Base-by-base conservation (phyloP, 2,329 filamentous ascomycete species). In the Neocucurbitaria cava region DNA sequence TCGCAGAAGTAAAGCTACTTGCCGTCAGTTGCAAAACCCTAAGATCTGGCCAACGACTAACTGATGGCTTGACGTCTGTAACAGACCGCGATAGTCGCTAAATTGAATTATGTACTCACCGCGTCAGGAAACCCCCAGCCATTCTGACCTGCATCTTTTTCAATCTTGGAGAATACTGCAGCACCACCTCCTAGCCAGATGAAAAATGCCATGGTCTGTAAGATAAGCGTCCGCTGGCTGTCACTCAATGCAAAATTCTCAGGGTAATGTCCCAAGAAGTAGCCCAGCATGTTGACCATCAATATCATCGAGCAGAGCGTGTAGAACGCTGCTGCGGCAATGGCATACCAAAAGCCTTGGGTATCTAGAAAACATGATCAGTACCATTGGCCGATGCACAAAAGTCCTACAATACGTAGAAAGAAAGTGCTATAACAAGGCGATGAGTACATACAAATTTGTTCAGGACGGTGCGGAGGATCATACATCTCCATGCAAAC, bases 191-290 rank as follows among this genome's bases (percentile, higher is more conserved):
- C 86, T 0, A 97, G 79, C 80, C 95, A 96, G 43, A 91, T 77
- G 46, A 96, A 87, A 69, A 96, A 91, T 50, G 90, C 79, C 75
- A 96, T 96, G 1, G 92, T 96, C 75, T 97, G 93, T 24, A 96
- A 77, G 81, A 97, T 96, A 20, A 97, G 79, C 0, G 91, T 96
- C 9, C 93, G 85, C 74, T 97, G 93, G 56, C 89, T 89, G 48
- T 88, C 85, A 0, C 89, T 93, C 21, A 96, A 81, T 3, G 83
- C 80, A 63, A 96, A 96, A 66, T 92, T 88, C 63, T 91, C 89
- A 6, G 83, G 83, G 66, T 96, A 96, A 62, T 91, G 89, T 0
- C 87, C 87, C 0, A 88, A 77, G 52, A 86, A 84, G 42, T 92
- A 93, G 8, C 92, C 92, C 51, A 88, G 82, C 77, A 94, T 91